A percentile compares a stretch with the other conserved stretches of the same genome.
These are phyloP conservation scores for Bretschneidera sinensis DNA, from an alignment of 345 rosid species.

Conservation along the genomic window DNA sequence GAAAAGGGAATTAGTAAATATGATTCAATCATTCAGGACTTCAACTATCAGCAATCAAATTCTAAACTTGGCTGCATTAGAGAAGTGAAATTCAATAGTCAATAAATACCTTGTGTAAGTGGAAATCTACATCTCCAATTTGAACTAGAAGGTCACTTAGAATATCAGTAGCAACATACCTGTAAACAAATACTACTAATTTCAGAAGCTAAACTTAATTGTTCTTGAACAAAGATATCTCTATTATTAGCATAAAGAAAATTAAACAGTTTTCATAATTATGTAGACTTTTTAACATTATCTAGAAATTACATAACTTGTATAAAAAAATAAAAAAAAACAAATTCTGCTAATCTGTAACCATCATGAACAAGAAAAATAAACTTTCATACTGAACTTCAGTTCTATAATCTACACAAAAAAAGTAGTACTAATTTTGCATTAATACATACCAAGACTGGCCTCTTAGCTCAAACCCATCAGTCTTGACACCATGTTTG, in stretches of 20 bases:
- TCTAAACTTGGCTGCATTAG: too few relatives aligned
- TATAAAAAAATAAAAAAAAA: too few relatives aligned
- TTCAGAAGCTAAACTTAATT: too few relatives aligned
- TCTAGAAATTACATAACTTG: too few relatives aligned
- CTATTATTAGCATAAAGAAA: too few relatives aligned
- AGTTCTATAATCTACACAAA: neutral
- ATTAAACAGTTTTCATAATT: too few relatives aligned
- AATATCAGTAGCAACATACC: constrained; percentile 92
- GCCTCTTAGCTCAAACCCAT: constrained; percentile 82
- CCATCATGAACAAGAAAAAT: neutral
- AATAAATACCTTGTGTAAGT: constrained; percentile 93
- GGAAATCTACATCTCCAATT: constrained; percentile 66
- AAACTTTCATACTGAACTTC: neutral
- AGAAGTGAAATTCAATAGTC: constrained; percentile 9
- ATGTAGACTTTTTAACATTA: too few relatives aligned
- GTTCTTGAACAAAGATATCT: too few relatives aligned
- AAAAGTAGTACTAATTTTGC: neutral
- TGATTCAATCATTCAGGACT: too few relatives aligned
- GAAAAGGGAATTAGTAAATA: constrained; percentile 5
- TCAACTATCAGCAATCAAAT: too few relatives aligned
- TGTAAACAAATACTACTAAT: too few relatives aligned
- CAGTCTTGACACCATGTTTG: constrained; percentile 68
- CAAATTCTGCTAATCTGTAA: too few relatives aligned
- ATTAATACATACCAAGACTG: constrained; percentile 62
- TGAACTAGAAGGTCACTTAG: constrained; percentile 84